Evolutionary conservation across 2,329 filamentous ascomycete genomes (phyloP), one percentile per base, ranked within the genome.

Genomic region (Corniculantispora saksenae): DNA sequence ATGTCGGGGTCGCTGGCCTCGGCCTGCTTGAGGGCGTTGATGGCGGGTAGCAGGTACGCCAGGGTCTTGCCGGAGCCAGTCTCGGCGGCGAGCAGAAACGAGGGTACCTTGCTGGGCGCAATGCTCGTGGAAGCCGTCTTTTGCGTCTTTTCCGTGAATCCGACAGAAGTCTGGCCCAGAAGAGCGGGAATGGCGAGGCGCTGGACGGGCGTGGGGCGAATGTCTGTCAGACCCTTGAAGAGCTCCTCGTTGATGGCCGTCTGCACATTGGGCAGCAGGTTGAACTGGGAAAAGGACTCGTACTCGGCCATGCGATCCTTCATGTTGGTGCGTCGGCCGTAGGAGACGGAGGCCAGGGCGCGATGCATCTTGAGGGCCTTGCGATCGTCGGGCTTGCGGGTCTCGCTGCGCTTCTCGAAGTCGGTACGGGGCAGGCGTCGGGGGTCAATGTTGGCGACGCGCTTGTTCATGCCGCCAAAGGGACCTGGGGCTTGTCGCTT

Each of bases 51-150:
- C 6, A 98, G 81, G 74, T 99, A 99, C 10, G 95, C 93, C 67
- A 99, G 82, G 1, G 95, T 99, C 82, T 99, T 99, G 66, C 95
- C 95, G 0, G 95, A 98, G 15, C 95, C 95, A 0, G 95, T 99
- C 81, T 99, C 95, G 13, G 95, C 95, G 4, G 95, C 95, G 58
- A 99, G 83, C 15, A 99, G 83, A 73, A 92, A 97, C 1, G 77
- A 77, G n/a, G 61, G 54, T 9, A 63, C 53, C 9, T 35, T 63
- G 7, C 21, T 45, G 10, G 53, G 53, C 17, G 12, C 25, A 10
- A 51, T 32, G 21, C 53, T 57, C 48, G 71, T 67, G 59, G 69
- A 67, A 79, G 81, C 85, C 66, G 79, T 78, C 69, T 73, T 83
- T 64, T 71, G 63, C 2, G 59, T 66, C 61, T 73, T 75, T n/a